Percentiles rank a stretch among this genome's conserved stretches.
Conservation (phyloP, 192 early-diverging fungal species). For the Coemansia aciculifera region DNA sequence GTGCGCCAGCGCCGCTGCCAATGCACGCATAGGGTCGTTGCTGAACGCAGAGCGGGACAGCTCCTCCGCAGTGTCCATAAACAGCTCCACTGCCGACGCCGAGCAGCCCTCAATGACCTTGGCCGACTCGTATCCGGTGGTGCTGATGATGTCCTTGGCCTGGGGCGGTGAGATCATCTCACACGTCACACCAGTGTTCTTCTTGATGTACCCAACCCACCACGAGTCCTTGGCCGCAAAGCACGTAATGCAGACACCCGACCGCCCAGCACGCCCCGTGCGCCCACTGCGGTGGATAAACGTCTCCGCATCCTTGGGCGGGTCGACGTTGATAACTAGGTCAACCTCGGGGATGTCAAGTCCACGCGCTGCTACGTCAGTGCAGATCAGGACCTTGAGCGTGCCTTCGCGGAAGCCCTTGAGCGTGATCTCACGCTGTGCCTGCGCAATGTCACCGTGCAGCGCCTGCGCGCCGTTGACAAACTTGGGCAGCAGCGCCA, state of each 20-base stretch:
- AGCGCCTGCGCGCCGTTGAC: constrained; percentile 86
- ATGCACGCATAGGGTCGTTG: constrained; percentile 73
- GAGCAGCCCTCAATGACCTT: constrained; percentile 69
- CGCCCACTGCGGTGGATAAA: constrained; percentile 96
- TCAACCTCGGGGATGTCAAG: constrained; percentile 96
- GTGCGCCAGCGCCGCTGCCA: constrained; percentile 84
- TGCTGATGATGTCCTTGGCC: constrained; percentile 83
- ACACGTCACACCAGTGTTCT: constrained; percentile 79
- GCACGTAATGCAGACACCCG: constrained; percentile 90
- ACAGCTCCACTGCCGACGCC: constrained; percentile 76
- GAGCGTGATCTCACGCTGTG: constrained; percentile 90
- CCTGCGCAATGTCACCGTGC: constrained; percentile 82
- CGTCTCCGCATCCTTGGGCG: constrained; percentile 88
- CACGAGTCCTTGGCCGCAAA: constrained; percentile 86
- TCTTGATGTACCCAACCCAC: constrained; percentile 74
- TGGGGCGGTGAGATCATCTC: constrained; percentile 81
- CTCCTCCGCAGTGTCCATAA: constrained; percentile 69
- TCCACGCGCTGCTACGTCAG: constrained; percentile 94
- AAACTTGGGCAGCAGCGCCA: constrained; percentile 76
- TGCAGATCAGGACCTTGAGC: constrained; percentile 88
- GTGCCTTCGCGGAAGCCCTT: constrained; percentile 92
- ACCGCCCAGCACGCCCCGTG: constrained; percentile 88
- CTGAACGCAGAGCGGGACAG: constrained; percentile 66
- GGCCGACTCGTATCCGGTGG: constrained; percentile 75
- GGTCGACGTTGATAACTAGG: constrained; percentile 95